A percentile compares a stretch with the other conserved stretches of the same genome.
Evolutionary conservation across 345 rosid species (phyloP).

Genomic region (Rhizophora apiculata): DNA sequence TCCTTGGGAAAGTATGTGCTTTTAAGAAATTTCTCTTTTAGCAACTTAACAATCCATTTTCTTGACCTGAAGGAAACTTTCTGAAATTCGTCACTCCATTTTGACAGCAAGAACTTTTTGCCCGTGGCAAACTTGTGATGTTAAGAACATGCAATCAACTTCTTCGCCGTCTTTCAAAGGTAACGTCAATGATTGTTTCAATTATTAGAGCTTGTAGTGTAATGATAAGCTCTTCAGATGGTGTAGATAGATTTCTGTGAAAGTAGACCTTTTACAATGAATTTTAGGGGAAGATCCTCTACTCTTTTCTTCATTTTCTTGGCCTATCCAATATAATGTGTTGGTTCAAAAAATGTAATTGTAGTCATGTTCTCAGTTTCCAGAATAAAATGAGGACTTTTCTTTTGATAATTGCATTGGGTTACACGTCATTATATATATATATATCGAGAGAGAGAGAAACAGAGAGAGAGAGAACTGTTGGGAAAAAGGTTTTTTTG

Average conservation of each 20-base stretch:
- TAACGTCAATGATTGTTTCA: slow-evolving; percentile 15
- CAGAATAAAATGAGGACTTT: no score
- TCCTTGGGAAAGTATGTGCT: slow-evolving; percentile 72
- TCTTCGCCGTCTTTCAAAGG: slow-evolving; percentile 97
- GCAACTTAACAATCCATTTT: not conserved
- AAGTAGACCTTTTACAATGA: not conserved
- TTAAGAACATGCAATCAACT: slow-evolving; percentile 99
- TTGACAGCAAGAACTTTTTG: slow-evolving; percentile 91
- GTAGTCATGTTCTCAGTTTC: no score
- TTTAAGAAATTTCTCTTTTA: slow-evolving; percentile 1
- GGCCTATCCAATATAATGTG: not conserved
- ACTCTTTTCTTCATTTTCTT: not conserved
- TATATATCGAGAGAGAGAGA: no score
- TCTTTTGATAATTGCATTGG: no score
- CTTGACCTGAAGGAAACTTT: not conserved
- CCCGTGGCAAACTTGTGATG: slow-evolving; percentile 99
- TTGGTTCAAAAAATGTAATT: no score
- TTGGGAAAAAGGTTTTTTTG: no score
- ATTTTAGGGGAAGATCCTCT: not conserved
- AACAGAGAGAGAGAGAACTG: no score
- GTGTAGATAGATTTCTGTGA: not conserved
- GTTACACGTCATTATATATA: no score
- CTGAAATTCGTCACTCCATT: slow-evolving; percentile 6
- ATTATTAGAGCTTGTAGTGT: not conserved
- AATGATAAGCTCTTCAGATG: slow-evolving; percentile 1